These are phyloP conservation scores for Dianthus caryophyllus DNA, from an alignment of 148 eudicot species.

Conservation along the genomic window DNA sequence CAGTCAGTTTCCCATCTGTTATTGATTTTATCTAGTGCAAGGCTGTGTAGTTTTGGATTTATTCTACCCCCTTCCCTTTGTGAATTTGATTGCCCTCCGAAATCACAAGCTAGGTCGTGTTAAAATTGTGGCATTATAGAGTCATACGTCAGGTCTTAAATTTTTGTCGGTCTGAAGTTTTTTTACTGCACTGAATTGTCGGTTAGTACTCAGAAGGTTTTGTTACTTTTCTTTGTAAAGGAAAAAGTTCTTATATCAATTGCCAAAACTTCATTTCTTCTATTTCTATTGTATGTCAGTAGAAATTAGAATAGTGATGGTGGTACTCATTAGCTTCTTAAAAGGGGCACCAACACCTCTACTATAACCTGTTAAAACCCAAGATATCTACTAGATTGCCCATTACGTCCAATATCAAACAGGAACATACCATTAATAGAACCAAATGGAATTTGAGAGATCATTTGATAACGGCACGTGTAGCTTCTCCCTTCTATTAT, in stretches of 20 bases:
- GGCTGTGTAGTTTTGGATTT: not conserved
- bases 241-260: not conserved
- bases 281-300: not conserved
- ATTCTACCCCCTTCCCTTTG: not conserved
- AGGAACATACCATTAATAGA: not conserved
- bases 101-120: not conserved
- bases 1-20: not conserved
- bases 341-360: too few relatives aligned
- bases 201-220: too few relatives aligned
- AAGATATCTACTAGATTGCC: too few relatives aligned
- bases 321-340: too few relatives aligned
- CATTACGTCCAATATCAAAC: not conserved
- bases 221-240: too few relatives aligned
- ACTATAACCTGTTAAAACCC: too few relatives aligned
- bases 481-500: not conserved
- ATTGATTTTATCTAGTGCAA: too few relatives aligned
- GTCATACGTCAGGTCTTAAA: not conserved
- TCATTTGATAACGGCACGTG: not conserved
- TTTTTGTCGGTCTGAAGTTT: too few relatives aligned
- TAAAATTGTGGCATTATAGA: not conserved
- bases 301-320: slow-evolving; percentile 2
- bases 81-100: not conserved
- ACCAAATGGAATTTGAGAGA: not conserved
- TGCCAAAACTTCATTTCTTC: not conserved
- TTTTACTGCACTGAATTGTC: not conserved